Base-by-base conservation (phyloP, 495 filamentous ascomycete genomes). In the Platismatia glauca region DNA sequence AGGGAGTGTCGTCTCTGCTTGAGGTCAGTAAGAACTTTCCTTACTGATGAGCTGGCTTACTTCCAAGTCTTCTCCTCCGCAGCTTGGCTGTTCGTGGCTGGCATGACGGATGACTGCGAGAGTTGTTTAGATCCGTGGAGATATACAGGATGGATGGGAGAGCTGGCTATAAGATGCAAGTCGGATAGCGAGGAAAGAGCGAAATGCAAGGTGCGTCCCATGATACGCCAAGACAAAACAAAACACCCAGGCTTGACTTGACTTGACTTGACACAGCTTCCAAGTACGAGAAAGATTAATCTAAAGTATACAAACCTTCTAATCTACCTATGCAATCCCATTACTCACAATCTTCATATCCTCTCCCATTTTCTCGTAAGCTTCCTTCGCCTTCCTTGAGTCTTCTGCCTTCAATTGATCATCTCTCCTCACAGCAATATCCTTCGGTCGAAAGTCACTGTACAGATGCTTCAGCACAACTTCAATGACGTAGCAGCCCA, bases 371-470 rank as follows among this genome's bases (percentile, higher is more conserved):
- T 79, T 79, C 63, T 81, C 75, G 57, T 76, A 71, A 58, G 72
- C 73, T 76, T 92, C 89, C 63, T 76, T 80, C 63, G 76, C 77
- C 73, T 86, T 86, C 61, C 92, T 79, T 37, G 75, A 76, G 44
- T 78, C 73, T 77, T 97, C 93, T 53, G 82, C 77, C 74, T 86
- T 79, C n/a, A 95, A 75, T 79, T 99, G 94, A 71, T 97, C 94
- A 20, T 86, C 83, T 55, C 94, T 78, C 66, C 94, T 83, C 29
- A 86, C 75, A 18, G 94, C 95, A 69, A 99, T 97, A 72, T 97
- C 95, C 73, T 95, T 93, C 7, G 94, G 92, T 60, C 82, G 85
- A 77, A 89, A 95, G 72, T 99, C 94, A 71, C 89, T 95, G 72
- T 97, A 99, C 24, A 87, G 67, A 37, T 70, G 71, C 82, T 99